phyloP scores from a whole-genome alignment of 768 basidiomycete genomes.

The Trametes gibbosa region DNA sequence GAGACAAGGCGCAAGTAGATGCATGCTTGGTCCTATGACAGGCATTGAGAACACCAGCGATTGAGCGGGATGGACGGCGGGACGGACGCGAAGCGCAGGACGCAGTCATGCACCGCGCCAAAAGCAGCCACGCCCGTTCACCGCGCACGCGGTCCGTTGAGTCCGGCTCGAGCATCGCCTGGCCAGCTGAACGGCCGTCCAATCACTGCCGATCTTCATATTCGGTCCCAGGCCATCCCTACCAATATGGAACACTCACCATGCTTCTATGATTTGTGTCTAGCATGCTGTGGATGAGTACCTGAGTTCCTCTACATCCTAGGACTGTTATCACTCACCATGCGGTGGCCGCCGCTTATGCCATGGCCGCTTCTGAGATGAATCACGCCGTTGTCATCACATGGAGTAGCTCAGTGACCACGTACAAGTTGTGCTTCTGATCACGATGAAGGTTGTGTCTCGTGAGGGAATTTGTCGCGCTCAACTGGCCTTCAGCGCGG shows the following conservation, averaged over 20 bases:
- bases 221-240: not conserved
- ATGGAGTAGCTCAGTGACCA: not conserved
- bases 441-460: not conserved
- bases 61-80: not conserved
- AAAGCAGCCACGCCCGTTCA: constrained; percentile 2
- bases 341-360: not conserved
- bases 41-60: not conserved
- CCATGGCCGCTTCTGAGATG: not conserved
- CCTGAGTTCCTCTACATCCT: not conserved
- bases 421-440: not conserved
- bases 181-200: not conserved
- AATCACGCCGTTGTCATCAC: not conserved
- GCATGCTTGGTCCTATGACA: constrained; percentile 9
- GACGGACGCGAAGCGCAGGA: not conserved
- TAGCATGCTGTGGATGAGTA: not conserved
- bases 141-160: not conserved
- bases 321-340: not conserved
- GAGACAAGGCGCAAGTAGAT: constrained; percentile 3
- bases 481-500: not conserved
- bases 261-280: not conserved
- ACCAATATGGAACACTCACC: not conserved
- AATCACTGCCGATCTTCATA: not conserved
- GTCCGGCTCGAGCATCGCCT: not conserved
- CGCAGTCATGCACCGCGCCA: constrained; percentile 4
- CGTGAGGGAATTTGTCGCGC: not conserved